phyloP scores from a whole-genome alignment of 2,329 filamentous ascomycete genomes.

The Colletotrichum neosansevieriae region DNA sequence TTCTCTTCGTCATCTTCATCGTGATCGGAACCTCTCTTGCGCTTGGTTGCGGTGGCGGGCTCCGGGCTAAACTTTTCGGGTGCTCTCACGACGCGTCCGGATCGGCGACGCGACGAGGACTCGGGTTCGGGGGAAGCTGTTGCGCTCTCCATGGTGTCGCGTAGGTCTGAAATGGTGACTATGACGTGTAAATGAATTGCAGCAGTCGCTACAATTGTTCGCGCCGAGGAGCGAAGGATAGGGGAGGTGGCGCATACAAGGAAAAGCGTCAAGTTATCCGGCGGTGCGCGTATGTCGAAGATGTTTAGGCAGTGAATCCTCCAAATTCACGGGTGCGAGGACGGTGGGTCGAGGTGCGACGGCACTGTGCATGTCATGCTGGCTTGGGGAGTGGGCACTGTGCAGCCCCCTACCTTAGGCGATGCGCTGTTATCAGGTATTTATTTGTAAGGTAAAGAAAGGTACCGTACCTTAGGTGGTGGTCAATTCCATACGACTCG shows the following conservation, averaged over 20 bases:
- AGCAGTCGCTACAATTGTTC: constrained; percentile 32
- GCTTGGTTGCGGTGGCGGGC: constrained; percentile 62
- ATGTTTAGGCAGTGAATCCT: constrained; percentile 33
- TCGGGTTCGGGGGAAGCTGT: constrained; percentile 64
- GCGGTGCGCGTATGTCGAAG: constrained; percentile 26
- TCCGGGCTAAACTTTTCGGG: constrained; percentile 72
- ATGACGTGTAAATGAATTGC: background rate
- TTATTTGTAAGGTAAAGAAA: too few relatives aligned
- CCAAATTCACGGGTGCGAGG: constrained; percentile 33
- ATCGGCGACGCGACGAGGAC: constrained; percentile 71
- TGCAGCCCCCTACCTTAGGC: background rate
- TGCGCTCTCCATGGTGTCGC: constrained; percentile 62
- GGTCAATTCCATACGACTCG: too few relatives aligned
- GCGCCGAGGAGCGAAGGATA: constrained; percentile 38
- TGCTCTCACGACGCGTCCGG: constrained; percentile 74
- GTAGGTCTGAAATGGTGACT: constrained; percentile 5
- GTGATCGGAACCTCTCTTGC: constrained; percentile 65
- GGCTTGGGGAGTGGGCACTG: background rate
- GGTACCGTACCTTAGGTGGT: too few relatives aligned
- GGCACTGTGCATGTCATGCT: constrained; percentile 17
- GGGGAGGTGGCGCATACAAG: constrained; percentile 32
- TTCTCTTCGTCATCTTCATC: constrained; percentile 61
- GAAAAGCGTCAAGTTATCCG: constrained; percentile 32
- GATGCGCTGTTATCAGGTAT: background rate
- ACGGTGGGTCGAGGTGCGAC: constrained; percentile 8